Conservation (phyloP, 768 basidiomycete genomes). For the Boletus rubescentipes region DNA sequence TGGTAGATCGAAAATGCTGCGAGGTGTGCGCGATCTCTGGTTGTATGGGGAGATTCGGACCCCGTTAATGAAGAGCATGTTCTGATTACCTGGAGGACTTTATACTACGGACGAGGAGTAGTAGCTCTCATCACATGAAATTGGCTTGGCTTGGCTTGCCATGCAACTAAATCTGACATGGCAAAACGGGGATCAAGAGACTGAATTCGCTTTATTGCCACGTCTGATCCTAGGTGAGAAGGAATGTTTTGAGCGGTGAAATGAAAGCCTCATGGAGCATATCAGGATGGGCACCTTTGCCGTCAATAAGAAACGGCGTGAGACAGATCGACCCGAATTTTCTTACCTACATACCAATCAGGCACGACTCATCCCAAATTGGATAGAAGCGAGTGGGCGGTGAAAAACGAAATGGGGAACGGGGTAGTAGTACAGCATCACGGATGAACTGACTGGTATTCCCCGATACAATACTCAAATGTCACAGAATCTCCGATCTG, state of each 20-base stretch:
- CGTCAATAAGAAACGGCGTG: not conserved
- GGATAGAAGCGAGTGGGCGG: not conserved
- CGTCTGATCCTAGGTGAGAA: not conserved
- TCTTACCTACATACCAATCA: not conserved
- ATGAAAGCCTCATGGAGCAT: constrained; percentile 5
- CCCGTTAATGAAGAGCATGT: not conserved
- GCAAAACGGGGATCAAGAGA: not conserved
- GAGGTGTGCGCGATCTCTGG: not conserved
- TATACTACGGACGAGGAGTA: not conserved
- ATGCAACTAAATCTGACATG: not conserved
- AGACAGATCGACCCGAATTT: not conserved
- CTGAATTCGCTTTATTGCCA: not conserved
- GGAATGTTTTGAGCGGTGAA: not conserved
- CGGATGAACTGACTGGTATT: not conserved
- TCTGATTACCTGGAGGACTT: not conserved
- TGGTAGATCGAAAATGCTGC: not conserved
- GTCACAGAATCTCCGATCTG: not conserved
- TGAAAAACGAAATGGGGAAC: not conserved
- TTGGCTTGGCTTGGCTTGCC: not conserved
- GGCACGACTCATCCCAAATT: not conserved
- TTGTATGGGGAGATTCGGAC: not conserved
- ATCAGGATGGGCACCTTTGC: not conserved
- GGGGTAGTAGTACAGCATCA: not conserved
- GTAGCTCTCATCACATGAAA: not conserved
- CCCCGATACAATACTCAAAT: not conserved